Base-by-base conservation (phyloP, 495 filamentous ascomycete species). In the Amphirosellinia nigrospora region DNA sequence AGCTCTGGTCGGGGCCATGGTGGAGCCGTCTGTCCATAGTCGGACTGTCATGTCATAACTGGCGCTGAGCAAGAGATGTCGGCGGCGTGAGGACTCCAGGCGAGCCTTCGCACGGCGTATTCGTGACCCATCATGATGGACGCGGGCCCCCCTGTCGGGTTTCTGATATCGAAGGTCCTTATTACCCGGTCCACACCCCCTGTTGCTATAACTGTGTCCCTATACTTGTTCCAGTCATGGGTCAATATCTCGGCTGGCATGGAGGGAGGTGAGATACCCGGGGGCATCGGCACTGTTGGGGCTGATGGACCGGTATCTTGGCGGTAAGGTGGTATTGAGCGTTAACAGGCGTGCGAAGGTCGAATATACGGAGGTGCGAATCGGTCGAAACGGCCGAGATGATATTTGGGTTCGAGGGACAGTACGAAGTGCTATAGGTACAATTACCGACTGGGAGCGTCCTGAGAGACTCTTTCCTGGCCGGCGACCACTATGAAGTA, bases 151-250 rank as follows among this genome's bases (percentile, higher is more conserved):
- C 85, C 87, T 7, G 83, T 79, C 11, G 92, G 89, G 63, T 86
- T 89, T 26, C 96, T 86, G 64, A 97, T 88, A 75, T 99, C 96
- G 76, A 97, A 97, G 8, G 91, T 93, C 61, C 96, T 89, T 68
- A 99, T 91, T 2, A 89, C 80, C 21, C 89, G 87, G 76, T 99
- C 96, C n/a, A 98, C 96, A 59, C 96, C 96, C 0, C 87, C 96
- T 0, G 92, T 91, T 0, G 96, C 96, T 50, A 99, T 78, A 23
- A 97, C 84, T 0, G 88, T 90, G 38, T 92, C 87, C 2, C 91
- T 89, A 78, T 99, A 99, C 78, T 99, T 99, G 79, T 99, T 99
- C 96, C 96, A 98, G 80, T 99, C 96, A 78, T 98, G 96, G 3
- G 95, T 98, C 19, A 99, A 87, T 36, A 91, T 87, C 82, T 99